A percentile compares a stretch with the other conserved stretches of the same genome.
Evolutionary conservation across 257 asterid species (phyloP).

Genomic region (Nicotiana knightiana): DNA sequence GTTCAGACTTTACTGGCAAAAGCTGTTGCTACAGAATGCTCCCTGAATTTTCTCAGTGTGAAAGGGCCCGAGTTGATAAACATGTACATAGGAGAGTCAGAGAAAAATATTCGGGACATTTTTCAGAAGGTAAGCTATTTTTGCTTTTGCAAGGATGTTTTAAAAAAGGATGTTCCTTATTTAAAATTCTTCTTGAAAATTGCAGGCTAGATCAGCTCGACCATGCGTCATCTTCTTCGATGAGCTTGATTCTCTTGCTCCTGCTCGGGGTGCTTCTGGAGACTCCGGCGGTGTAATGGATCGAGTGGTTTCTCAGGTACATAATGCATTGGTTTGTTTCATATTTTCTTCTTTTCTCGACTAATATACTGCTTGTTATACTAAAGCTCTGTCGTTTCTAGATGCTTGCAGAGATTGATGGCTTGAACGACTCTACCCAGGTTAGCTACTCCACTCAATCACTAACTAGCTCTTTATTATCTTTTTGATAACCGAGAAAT

Average conservation of each 20-base stretch:
- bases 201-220: constrained; percentile 96
- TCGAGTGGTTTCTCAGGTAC: constrained; percentile 97
- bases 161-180: not conserved
- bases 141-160: not conserved
- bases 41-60: constrained; percentile 87
- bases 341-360: not conserved
- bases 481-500: not conserved
- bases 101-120: constrained; percentile 87
- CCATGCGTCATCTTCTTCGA: constrained; percentile 97
- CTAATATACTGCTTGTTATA: constrained; percentile 4
- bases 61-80: constrained; percentile 97
- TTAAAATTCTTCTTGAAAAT: not conserved
- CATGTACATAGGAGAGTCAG: constrained; percentile 99
- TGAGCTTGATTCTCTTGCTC: constrained; percentile 98
- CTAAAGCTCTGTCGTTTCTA: constrained; percentile 20
- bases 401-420: constrained; percentile 99
- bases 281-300: constrained; percentile 99
- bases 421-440: constrained; percentile 86
- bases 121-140: constrained; percentile 68
- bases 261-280: constrained; percentile 98
- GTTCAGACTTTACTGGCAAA: constrained; percentile 88
- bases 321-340: not conserved
- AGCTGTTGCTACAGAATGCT: constrained; percentile 99
- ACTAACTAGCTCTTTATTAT: not conserved
- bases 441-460: constrained; percentile 25